These are phyloP conservation scores for Parietichytrium sp. DNA, from an alignment of 108 stramenopile species.

Conservation along the genomic window DNA sequence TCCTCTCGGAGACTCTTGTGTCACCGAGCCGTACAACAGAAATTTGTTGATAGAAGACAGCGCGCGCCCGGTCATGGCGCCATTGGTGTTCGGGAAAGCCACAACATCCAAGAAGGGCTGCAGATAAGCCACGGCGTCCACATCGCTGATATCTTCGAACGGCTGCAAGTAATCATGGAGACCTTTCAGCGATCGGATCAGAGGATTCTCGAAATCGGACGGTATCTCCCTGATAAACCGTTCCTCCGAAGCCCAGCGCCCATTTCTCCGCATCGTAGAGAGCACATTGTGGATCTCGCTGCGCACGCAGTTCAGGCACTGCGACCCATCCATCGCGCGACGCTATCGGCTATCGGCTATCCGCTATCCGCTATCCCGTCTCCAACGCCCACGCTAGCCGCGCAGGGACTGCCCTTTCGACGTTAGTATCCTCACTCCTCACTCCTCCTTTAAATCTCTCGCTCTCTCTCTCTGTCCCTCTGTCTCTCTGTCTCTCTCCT, in stretches of 20 bases:
- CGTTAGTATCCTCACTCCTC: too few relatives aligned
- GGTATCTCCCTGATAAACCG: conserved; percentile 57
- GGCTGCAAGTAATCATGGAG: conserved; percentile 61
- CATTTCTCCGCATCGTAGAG: conserved; percentile 59
- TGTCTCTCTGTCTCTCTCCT: too few relatives aligned
- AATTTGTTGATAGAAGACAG: conserved; percentile 62
- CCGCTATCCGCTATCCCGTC: too few relatives aligned
- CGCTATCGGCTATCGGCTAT: too few relatives aligned
- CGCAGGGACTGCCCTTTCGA: too few relatives aligned
- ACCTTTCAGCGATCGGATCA: conserved; percentile 52
- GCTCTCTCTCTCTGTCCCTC: too few relatives aligned
- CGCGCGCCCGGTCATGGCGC: conserved; percentile 62
- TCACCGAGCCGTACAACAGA: conserved; percentile 60
- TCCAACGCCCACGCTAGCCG: too few relatives aligned
- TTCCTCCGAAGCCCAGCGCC: conserved; percentile 57
- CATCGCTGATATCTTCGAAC: conserved; percentile 56
- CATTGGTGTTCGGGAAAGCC: conserved; percentile 54
- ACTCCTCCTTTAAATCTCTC: too few relatives aligned
- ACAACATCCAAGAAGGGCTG: conserved; percentile 61
- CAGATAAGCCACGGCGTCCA: conserved; percentile 55
- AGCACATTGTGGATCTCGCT: conserved; percentile 68
- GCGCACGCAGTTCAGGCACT: conserved; percentile 50
- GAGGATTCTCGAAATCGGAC: conserved; percentile 51
- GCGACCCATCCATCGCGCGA: conserved; percentile 11
- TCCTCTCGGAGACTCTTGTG: conserved; percentile 51